Percentiles rank a stretch among this genome's conserved stretches.
Conservation (phyloP, 1,284 basidiomycete genomes). For the Sphaerobolus stellatus region DNA sequence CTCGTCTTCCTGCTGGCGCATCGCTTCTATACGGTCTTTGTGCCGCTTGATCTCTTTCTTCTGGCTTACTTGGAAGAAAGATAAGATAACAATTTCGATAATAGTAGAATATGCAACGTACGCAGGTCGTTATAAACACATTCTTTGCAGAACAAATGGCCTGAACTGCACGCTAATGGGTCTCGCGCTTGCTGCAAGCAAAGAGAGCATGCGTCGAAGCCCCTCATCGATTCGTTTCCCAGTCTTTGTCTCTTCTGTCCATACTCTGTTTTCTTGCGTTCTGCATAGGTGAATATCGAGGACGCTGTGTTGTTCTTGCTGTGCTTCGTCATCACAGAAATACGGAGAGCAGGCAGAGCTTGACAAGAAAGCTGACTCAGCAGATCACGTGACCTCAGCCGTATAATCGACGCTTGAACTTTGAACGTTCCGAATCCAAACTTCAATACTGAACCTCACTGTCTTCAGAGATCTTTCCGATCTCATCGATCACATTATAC, state of each 20-base stretch:
- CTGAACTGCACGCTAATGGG: constrained; percentile 78
- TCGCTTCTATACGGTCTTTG: constrained; percentile 68
- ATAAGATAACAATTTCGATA: constrained; percentile 16
- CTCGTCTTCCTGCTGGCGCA: constrained; percentile 74
- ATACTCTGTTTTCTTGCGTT: constrained; percentile 80
- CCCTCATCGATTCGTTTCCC: constrained; percentile 87
- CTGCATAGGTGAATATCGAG: constrained; percentile 83
- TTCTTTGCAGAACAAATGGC: constrained; percentile 91
- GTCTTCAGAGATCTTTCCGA: too few relatives aligned
- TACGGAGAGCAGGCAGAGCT: not conserved
- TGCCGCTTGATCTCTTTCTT: constrained; percentile 87
- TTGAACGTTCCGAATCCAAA: too few relatives aligned
- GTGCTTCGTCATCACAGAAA: constrained; percentile 72
- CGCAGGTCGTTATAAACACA: constrained; percentile 77
- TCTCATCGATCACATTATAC: too few relatives aligned
- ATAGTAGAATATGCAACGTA: constrained; percentile 36
- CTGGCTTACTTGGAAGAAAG: constrained; percentile 63
- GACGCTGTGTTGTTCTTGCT: constrained; percentile 88
- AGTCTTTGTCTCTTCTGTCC: constrained; percentile 82
- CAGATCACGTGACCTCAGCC: too few relatives aligned
- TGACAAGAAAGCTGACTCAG: too few relatives aligned
- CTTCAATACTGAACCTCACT: too few relatives aligned
- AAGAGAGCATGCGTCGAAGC: constrained; percentile 82
- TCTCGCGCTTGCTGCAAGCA: constrained; percentile 79
- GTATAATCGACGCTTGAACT: too few relatives aligned